Evolutionary conservation across 2,329 filamentous ascomycete genomes (phyloP).

Genomic region (Monilinia aucupariae): DNA sequence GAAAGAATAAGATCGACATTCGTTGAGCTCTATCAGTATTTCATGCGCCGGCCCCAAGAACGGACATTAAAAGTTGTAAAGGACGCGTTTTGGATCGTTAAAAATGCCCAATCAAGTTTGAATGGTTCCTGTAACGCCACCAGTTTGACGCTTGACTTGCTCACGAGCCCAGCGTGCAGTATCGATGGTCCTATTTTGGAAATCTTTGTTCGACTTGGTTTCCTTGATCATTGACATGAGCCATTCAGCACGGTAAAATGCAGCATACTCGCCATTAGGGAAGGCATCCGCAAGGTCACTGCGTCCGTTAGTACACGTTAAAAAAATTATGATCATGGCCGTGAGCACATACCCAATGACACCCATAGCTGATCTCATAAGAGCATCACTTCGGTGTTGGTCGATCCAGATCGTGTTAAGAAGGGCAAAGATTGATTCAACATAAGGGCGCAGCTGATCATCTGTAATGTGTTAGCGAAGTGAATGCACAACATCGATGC

Average conservation of each 20-base stretch:
- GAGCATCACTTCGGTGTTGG: conserved; percentile 79
- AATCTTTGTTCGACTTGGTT: conserved; percentile 83
- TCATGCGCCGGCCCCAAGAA: conserved; percentile 26
- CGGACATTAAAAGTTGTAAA: conserved; percentile 29
- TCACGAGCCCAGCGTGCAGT: conserved; percentile 97
- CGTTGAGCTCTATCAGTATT: conserved; percentile 26
- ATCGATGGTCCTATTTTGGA: conserved; percentile 76
- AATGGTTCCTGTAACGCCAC: conserved; percentile 40
- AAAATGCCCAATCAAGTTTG: conserved; percentile 31
- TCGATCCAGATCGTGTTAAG: conserved; percentile 77
- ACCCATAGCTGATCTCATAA: conserved; percentile 93
- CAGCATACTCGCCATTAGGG: conserved; percentile 78
- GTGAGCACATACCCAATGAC: conserved; percentile 73
- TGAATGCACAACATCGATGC: neutral
- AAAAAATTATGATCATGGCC: neutral
- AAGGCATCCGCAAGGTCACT: conserved; percentile 94
- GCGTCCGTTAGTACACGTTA: conserved; percentile 20
- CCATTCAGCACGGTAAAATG: conserved; percentile 88
- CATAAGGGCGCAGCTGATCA: conserved; percentile 66
- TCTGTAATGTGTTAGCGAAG: conserved; percentile 45
- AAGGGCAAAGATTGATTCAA: conserved; percentile 81
- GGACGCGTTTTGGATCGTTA: conserved; percentile 19
- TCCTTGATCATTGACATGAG: conserved; percentile 85
- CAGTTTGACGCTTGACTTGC: conserved; percentile 87
- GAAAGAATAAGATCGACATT: conserved; percentile 20